phyloP scores from a whole-genome alignment of 2,329 filamentous ascomycete genomes.

The Diplodia seriata region DNA sequence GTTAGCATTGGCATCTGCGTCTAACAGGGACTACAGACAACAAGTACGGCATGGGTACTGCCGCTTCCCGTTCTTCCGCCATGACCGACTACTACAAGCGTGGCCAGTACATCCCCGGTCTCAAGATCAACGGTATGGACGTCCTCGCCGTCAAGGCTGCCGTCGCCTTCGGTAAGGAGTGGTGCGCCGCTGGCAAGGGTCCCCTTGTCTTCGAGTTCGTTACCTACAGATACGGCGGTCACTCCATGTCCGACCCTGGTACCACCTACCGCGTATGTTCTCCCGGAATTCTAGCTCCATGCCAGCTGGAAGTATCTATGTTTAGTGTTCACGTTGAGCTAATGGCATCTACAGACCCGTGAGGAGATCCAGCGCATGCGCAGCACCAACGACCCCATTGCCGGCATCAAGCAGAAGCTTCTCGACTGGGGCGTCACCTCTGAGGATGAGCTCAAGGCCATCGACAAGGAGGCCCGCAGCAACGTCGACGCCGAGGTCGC shows the following conservation, averaged over 20 bases:
- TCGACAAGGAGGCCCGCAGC: conserved; percentile 91
- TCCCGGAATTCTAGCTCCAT: background rate
- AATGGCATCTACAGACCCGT: conserved; percentile 66
- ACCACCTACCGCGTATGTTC: conserved; percentile 82
- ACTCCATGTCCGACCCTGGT: conserved; percentile 99
- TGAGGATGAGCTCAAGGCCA: conserved; percentile 93
- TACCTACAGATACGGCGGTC: conserved; percentile 98
- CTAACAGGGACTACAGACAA: conserved; percentile 73
- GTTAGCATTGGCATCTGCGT: conserved; percentile 2
- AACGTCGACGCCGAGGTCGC: conserved; percentile 90
- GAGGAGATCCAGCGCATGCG: conserved; percentile 99
- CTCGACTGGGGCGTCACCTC: conserved; percentile 90
- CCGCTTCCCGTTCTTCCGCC: conserved; percentile 90
- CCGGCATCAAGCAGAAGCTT: conserved; percentile 96
- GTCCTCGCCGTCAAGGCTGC: conserved; percentile 97
- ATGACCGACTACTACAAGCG: conserved; percentile 99
- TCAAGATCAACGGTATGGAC: conserved; percentile 99
- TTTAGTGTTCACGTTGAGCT: conserved; percentile 29
- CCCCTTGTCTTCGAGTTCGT: conserved; percentile 98
- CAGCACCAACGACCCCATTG: conserved; percentile 97
- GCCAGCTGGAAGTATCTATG: background rate
- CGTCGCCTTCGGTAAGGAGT: conserved; percentile 91
- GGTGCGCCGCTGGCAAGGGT: conserved; percentile 80
- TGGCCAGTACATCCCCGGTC: conserved; percentile 98
- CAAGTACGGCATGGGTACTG: conserved; percentile 99